These are phyloP conservation scores for Lactarius akahatsu DNA, from an alignment of 768 basidiomycete genomes.

Conservation along the genomic window DNA sequence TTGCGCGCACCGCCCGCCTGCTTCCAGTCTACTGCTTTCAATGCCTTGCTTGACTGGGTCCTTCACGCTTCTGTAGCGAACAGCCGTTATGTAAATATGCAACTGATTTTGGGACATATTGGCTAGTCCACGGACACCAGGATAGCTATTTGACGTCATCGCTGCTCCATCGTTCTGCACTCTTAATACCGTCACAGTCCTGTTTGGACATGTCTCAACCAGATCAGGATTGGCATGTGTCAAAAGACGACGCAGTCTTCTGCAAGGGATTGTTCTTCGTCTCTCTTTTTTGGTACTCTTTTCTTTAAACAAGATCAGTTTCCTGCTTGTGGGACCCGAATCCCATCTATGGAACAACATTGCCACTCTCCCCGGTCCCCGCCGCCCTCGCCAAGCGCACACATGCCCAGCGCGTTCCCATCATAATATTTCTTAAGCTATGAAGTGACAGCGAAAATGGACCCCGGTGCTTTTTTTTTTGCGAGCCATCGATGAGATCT, in stretches of 20 bases:
- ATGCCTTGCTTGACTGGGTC: background rate
- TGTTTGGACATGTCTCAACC: background rate
- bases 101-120: background rate
- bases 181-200: no score
- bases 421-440: background rate
- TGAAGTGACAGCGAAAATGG: background rate
- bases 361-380: background rate
- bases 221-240: background rate
- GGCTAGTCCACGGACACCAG: background rate
- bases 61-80: slow-evolving; percentile 19
- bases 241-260: background rate
- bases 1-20: background rate
- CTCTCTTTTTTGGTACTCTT: background rate
- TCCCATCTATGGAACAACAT: background rate
- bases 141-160: background rate
- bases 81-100: background rate
- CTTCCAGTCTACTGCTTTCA: slow-evolving; percentile 9
- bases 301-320: background rate
- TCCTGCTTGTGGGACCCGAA: background rate
- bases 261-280: background rate
- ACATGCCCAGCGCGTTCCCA: background rate
- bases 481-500: background rate
- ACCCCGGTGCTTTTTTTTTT: background rate
- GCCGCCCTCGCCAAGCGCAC: background rate
- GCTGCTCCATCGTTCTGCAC: background rate